Conservation (phyloP, 2,329 filamentous ascomycete species). For the Botrytis elliptica region DNA sequence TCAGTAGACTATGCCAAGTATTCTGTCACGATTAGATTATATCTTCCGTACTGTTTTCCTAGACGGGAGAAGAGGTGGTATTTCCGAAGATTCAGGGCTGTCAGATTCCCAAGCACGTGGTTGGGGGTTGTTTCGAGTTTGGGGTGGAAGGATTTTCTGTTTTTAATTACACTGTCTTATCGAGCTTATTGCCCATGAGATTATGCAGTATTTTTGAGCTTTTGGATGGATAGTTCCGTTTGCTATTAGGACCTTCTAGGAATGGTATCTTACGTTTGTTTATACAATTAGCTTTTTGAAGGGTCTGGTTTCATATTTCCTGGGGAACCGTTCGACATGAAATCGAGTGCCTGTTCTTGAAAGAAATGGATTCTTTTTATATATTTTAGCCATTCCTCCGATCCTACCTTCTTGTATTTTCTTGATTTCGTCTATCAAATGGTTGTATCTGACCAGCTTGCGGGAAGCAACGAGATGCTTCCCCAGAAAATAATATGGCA, state of each 20-base stretch:
- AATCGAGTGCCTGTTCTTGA: neutral
- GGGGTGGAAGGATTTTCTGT: neutral
- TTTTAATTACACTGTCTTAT: neutral
- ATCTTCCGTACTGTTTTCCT: neutral
- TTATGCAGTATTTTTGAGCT: neutral
- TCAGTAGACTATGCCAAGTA: neutral
- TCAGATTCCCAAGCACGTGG: neutral
- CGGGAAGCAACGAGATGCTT: neutral
- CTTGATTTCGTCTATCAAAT: neutral
- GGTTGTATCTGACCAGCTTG: neutral
- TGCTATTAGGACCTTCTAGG: neutral
- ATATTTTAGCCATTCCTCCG: neutral
- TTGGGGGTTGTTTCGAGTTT: conserved; percentile 3
- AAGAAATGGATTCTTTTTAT: neutral
- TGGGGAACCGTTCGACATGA: neutral
- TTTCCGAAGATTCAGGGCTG: neutral
- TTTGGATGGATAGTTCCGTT: neutral
- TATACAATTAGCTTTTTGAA: neutral
- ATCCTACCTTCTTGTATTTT: neutral
- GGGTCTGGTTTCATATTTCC: neutral
- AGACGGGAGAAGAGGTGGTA: neutral
- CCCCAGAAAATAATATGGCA: neutral
- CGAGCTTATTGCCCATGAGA: neutral
- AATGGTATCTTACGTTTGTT: neutral
- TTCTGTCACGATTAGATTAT: neutral